Evolutionary conservation across 257 asterid genomes (phyloP).

Genomic region (Solanum etuberosum): DNA sequence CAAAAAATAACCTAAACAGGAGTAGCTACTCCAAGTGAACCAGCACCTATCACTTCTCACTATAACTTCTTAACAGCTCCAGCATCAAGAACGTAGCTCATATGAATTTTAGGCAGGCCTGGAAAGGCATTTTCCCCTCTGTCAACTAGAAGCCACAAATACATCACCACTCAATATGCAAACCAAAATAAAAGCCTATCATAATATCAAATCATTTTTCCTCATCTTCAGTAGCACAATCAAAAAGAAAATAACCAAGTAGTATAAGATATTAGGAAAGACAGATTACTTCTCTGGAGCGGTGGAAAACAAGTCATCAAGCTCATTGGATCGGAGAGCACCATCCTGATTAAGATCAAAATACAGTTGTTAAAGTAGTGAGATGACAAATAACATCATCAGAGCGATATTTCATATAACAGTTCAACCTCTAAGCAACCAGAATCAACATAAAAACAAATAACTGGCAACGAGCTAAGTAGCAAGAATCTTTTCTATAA

Average conservation of each 20-base stretch:
- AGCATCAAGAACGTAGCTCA: neutral
- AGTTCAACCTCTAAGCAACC: conserved; percentile 1
- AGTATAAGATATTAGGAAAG: conserved; percentile 1
- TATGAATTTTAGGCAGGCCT: neutral
- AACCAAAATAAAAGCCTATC: neutral
- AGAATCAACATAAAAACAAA: neutral
- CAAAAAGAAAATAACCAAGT: neutral
- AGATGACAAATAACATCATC: neutral
- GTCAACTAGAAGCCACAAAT: neutral
- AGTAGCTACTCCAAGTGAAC: neutral
- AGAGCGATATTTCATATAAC: neutral
- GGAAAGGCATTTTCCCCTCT: neutral
- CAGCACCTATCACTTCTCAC: neutral
- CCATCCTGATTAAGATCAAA: conserved; percentile 63
- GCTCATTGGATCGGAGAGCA: conserved; percentile 67
- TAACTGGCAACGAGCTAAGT: neutral
- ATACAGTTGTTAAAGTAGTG: neutral
- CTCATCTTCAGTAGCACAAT: neutral
- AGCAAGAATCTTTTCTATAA: neutral
- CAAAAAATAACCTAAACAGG: neutral
- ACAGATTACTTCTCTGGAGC: conserved; percentile 90
- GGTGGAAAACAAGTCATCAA: conserved; percentile 91
- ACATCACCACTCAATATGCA: neutral
- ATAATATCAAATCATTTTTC: neutral
- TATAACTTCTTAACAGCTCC: neutral